phyloP scores from a whole-genome alignment of 257 asterid species.

The Handroanthus guayacan region DNA sequence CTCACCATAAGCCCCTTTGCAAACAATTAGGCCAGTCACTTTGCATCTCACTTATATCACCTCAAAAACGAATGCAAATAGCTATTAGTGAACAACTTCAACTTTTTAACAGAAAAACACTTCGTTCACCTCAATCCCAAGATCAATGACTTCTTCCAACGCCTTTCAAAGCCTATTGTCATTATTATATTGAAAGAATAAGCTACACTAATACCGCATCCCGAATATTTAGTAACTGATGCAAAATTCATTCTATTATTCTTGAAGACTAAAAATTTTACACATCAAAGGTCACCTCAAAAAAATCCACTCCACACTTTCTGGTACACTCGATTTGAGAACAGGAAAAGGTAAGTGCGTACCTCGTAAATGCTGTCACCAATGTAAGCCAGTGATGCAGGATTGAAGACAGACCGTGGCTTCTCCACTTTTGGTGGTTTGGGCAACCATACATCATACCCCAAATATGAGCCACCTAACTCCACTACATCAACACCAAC shows the following conservation, averaged over 20 bases:
- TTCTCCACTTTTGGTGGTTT: constrained; percentile 81
- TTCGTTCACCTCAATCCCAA: background rate
- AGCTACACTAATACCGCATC: background rate
- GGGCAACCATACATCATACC: constrained; percentile 88
- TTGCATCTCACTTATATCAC: background rate
- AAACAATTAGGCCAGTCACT: constrained; percentile 2
- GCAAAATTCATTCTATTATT: background rate
- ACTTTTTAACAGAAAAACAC: background rate
- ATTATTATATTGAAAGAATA: background rate
- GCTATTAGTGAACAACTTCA: background rate
- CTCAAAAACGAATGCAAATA: constrained; percentile 25
- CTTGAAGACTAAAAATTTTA: background rate
- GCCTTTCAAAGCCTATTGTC: background rate
- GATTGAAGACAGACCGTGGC: constrained; percentile 85
- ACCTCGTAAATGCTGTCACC: constrained; percentile 98
- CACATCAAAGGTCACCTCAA: constrained; percentile 20
- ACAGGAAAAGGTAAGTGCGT: background rate
- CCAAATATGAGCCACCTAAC: constrained; percentile 63
- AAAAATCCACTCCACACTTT: background rate
- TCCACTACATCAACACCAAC: constrained; percentile 44
- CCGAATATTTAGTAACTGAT: constrained; percentile 3
- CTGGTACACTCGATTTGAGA: background rate
- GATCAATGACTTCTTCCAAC: background rate
- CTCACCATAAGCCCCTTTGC: constrained; percentile 24
- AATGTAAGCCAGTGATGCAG: constrained; percentile 87